A percentile compares a stretch with the other conserved stretches of the same genome.
Conservation (phyloP, 2,329 filamentous ascomycete genomes). For the Didymella glomerata region DNA sequence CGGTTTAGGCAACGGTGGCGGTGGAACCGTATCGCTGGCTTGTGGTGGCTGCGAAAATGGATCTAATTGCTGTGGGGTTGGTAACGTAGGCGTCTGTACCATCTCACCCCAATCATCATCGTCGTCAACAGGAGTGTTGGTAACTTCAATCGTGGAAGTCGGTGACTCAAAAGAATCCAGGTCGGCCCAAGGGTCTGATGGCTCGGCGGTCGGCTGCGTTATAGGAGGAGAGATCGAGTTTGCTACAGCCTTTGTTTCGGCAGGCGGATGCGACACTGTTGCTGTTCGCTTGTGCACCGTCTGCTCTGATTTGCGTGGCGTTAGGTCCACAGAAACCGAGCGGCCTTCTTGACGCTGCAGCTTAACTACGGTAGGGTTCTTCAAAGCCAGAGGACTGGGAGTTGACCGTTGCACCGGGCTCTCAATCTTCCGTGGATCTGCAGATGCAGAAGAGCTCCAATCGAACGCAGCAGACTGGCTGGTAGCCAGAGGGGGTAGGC, state of each 20-base stretch:
- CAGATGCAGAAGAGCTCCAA: constrained; percentile 45
- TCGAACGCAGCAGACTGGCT: constrained; percentile 42
- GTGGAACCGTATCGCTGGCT: constrained; percentile 18
- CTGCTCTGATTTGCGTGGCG: constrained; percentile 19
- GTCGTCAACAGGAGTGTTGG: constrained; percentile 33
- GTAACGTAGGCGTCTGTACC: constrained; percentile 47
- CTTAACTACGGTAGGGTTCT: constrained; percentile 26
- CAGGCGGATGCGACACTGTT: constrained; percentile 13
- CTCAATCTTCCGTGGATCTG: constrained; percentile 34
- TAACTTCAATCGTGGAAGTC: constrained; percentile 10
- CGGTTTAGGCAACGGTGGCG: constrained; percentile 26
- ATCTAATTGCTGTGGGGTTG: constrained; percentile 30
- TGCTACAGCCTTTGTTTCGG: constrained; percentile 30
- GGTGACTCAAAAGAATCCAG: constrained; percentile 27
- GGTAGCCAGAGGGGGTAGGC: constrained; percentile 32
- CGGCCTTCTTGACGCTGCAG: constrained; percentile 33
- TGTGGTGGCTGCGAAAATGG: constrained; percentile 22
- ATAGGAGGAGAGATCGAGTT: constrained; percentile 22
- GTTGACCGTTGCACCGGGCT: constrained; percentile 24
- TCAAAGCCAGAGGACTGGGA: constrained; percentile 30
- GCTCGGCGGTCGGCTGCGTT: constrained; percentile 11
- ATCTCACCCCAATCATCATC: constrained; percentile 54
- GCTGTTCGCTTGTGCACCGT: constrained; percentile 27
- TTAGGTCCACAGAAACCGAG: constrained; percentile 34
- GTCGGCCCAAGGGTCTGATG: constrained; percentile 29